Evolutionary conservation across 176 grass and related monocot species (phyloP), one percentile per base, ranked within the genome.

Genomic region (Paspalum vaginatum): DNA sequence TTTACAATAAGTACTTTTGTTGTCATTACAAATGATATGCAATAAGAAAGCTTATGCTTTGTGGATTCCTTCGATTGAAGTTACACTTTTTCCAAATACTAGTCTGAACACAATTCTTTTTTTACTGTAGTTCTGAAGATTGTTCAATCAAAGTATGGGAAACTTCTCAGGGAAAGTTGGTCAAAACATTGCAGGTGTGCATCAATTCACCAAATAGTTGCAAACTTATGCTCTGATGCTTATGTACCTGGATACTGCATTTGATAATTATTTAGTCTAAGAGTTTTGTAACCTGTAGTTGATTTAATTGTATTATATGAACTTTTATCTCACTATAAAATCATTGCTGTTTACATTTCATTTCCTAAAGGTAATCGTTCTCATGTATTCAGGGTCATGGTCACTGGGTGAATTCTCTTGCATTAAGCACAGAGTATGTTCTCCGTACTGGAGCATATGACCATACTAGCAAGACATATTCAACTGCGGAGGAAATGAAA

Each of bases 91-190:
- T 68, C 38, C 38, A 45, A 2, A 54, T 80, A 48, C 15, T 22
- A 44, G 75, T 84, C 24, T 88, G 40, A 74, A 69, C 68, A 38
- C 17, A 54, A 37, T 79, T 15, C 42, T 26, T 75, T 61, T 74
- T 74, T 22, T 83, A 22, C 65, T 58, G 83, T 85, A 98, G 96
- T 76, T 98, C 96, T 71, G 90, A 98, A 90, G 96, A 98, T 91
- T 95, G 96, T 72, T 89, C 22, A 61, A 98, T 95, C 77, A 98
- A 98, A 93, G 96, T 98, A 54, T 98, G 92, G 95, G 92, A 95
- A 89, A 98, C 92, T 62, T 66, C 90, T 63, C 88, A 95, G 56
- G 96, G 96, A 72, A 98, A 98, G 51, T 84, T 98, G 61, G 91
- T 98, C n/a, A 93, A 91, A 74, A 93, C 93, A 80, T 67, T 98